Percentiles rank a stretch among this genome's conserved stretches.
Evolutionary conservation across 345 rosid species (phyloP).

Genomic region (Mercurialis annua): DNA sequence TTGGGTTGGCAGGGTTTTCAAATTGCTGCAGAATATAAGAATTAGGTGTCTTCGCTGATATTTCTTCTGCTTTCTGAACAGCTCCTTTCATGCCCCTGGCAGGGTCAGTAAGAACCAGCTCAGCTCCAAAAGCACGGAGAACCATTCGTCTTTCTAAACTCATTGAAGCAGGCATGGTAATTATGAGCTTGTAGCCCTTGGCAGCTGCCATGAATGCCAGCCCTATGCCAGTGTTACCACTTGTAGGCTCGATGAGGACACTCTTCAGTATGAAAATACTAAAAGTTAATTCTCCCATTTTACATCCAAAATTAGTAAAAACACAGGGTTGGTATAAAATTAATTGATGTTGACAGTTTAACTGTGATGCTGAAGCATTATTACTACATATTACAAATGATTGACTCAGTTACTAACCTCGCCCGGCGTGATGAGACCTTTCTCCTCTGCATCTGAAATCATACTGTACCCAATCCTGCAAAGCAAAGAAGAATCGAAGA

Average conservation of each 20-base stretch:
- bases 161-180: slow-evolving; percentile 80
- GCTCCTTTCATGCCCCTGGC: slow-evolving; percentile 71
- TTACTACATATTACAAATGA: neutral
- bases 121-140: slow-evolving; percentile 75
- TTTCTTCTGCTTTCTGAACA: slow-evolving; percentile 67
- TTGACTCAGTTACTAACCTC: slow-evolving; percentile 46
- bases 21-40: slow-evolving; percentile 63
- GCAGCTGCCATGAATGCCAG: slow-evolving; percentile 78
- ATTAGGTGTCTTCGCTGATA: slow-evolving; percentile 54
- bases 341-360: neutral
- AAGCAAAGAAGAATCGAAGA: neutral
- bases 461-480: slow-evolving; percentile 72
- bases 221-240: slow-evolving; percentile 70
- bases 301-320: neutral
- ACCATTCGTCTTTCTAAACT: slow-evolving; percentile 83
- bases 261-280: slow-evolving; percentile 38
- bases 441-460: slow-evolving; percentile 75
- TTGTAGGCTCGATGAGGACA: slow-evolving; percentile 69
- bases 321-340: neutral
- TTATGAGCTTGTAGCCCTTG: slow-evolving; percentile 64
- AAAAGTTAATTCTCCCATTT: slow-evolving; percentile 1
- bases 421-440: slow-evolving; percentile 58
- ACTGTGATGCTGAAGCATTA: neutral
- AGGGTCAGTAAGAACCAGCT: slow-evolving; percentile 67
- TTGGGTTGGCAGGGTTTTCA: slow-evolving; percentile 69